Evolutionary conservation across 805 yeast genomes (phyloP).

Genomic region (Candida manassasensis): DNA sequence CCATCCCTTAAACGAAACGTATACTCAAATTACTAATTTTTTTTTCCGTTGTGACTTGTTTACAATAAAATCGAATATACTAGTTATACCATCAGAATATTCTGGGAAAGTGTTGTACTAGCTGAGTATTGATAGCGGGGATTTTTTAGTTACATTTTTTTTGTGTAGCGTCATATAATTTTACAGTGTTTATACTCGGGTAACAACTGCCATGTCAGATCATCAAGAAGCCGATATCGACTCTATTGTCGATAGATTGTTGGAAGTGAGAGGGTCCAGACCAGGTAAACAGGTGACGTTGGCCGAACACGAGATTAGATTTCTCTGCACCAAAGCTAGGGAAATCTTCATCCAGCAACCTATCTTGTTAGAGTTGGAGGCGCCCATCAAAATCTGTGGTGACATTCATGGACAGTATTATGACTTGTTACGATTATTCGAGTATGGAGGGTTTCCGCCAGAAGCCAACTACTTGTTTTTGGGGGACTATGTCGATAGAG

Average conservation of each 20-base stretch:
- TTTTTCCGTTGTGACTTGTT: too few relatives aligned
- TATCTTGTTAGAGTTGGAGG: slow-evolving; percentile 89
- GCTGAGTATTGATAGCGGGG: too few relatives aligned
- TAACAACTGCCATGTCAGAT: slow-evolving; percentile 26
- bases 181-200: too few relatives aligned
- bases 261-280: slow-evolving; percentile 96
- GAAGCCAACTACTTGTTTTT: slow-evolving; percentile 93
- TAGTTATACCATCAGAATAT: too few relatives aligned
- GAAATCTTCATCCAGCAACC: slow-evolving; percentile 98
- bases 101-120: too few relatives aligned
- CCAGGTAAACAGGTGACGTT: slow-evolving; percentile 96
- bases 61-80: too few relatives aligned
- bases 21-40: background rate
- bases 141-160: too few relatives aligned
- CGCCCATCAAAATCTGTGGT: slow-evolving; percentile 96
- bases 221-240: slow-evolving; percentile 86
- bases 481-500: slow-evolving; percentile 98
- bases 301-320: slow-evolving; percentile 91
- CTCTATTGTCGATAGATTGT: slow-evolving; percentile 91
- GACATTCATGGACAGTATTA: slow-evolving; percentile 98
- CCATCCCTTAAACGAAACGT: slow-evolving; percentile 2
- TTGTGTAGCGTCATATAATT: too few relatives aligned
- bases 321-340: slow-evolving; percentile 94
- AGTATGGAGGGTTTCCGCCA: slow-evolving; percentile 98
- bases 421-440: slow-evolving; percentile 89